Conservation (phyloP, 768 basidiomycete genomes). For the Floccularia luteovirens region DNA sequence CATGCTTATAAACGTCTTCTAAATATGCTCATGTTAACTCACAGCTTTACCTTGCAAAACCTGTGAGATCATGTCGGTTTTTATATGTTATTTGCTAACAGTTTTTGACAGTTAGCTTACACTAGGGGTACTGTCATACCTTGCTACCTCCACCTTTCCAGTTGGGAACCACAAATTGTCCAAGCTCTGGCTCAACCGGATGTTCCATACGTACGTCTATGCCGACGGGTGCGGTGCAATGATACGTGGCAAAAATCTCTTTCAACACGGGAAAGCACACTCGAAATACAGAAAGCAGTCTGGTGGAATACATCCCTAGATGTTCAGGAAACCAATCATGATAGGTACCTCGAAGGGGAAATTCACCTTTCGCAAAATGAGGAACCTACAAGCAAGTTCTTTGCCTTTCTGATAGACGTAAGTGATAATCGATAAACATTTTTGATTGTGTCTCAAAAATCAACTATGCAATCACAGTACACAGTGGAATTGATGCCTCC, state of each 20-base stretch:
- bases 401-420: no score
- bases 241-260: conserved; percentile 1
- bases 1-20: neutral
- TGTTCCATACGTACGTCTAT: conserved; percentile 5
- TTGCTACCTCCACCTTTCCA: conserved; percentile 11
- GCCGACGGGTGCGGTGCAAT: conserved; percentile 2
- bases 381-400: conserved; percentile 5
- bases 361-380: conserved; percentile 12
- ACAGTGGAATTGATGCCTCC: no score
- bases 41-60: neutral
- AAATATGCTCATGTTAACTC: neutral
- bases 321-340: conserved; percentile 1
- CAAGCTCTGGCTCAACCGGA: conserved; percentile 5
- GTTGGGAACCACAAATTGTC: conserved; percentile 5
- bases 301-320: conserved; percentile 11
- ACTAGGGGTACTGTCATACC: conserved; percentile 16
- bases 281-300: conserved; percentile 7
- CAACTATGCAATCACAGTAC: no score
- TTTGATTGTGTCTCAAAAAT: no score
- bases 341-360: conserved; percentile 12
- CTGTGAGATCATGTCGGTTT: neutral
- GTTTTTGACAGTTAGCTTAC: conserved; percentile 11
- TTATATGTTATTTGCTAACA: neutral
- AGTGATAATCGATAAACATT: no score
- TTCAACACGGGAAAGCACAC: neutral